Percentiles rank a stretch among this genome's conserved stretches.
Conservation (phyloP, 2,329 filamentous ascomycete genomes). For the Botrytis tulipae region DNA sequence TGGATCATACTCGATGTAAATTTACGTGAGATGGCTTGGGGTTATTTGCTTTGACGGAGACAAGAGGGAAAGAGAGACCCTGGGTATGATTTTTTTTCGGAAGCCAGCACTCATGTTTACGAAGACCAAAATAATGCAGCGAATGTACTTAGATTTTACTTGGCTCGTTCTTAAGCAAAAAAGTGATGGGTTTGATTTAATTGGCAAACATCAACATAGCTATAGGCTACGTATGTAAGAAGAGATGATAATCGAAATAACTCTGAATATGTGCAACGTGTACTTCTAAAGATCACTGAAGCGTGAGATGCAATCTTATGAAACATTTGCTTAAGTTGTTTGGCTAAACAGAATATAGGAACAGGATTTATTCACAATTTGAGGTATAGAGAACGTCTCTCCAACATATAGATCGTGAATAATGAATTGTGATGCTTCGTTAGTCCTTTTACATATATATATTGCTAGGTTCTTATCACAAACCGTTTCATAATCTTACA, state of each 20-base stretch:
- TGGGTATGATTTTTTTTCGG: conserved; percentile 10
- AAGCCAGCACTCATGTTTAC: conserved; percentile 16
- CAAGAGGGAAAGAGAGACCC: background rate
- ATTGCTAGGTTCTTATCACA: background rate
- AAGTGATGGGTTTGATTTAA: conserved; percentile 21
- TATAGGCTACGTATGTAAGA: conserved; percentile 17
- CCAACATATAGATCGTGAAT: background rate
- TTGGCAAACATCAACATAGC: conserved; percentile 9
- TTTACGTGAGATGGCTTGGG: conserved; percentile 18
- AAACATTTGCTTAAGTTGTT: background rate
- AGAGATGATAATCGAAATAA: conserved; percentile 5
- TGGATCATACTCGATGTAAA: conserved; percentile 21
- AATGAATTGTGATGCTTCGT: background rate
- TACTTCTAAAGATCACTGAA: too few species aligned
- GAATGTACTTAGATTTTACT: conserved; percentile 21
- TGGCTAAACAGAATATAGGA: background rate
- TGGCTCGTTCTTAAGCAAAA: conserved; percentile 16
- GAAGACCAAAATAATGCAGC: conserved; percentile 23
- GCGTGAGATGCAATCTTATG: background rate
- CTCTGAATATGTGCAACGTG: background rate
- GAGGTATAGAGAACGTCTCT: background rate
- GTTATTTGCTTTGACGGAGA: conserved; percentile 2
- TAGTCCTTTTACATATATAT: background rate
- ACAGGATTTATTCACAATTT: background rate
- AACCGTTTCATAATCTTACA: conserved; percentile 1